phyloP scores from a whole-genome alignment of 2,329 filamentous ascomycete genomes.

The Penicillium olsonii region DNA sequence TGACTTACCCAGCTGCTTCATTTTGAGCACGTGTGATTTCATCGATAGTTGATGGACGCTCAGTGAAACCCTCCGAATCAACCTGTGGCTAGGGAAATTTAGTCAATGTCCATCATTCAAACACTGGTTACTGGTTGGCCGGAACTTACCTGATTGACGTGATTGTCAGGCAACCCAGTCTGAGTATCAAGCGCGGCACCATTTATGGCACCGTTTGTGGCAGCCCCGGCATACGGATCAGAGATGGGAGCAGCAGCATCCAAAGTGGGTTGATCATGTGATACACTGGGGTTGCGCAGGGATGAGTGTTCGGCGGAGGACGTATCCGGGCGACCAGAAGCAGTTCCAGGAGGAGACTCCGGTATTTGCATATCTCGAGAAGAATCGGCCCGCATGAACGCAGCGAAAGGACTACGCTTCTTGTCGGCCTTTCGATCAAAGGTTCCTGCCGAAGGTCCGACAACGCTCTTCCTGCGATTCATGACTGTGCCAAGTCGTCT shows the following conservation, averaged over 20 bases:
- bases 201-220: constrained; percentile 37
- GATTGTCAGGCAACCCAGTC: constrained; percentile 20
- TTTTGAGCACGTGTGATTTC: constrained; percentile 48
- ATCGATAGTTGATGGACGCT: constrained; percentile 44
- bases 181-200: constrained; percentile 25
- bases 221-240: constrained; percentile 19
- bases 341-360: constrained; percentile 33
- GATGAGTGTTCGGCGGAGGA: constrained; percentile 30
- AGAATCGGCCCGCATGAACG: constrained; percentile 45
- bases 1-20: constrained; percentile 45
- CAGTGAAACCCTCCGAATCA: constrained; percentile 45
- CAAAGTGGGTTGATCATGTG: constrained; percentile 25
- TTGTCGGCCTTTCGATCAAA: constrained; percentile 37
- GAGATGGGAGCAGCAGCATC: constrained; percentile 23
- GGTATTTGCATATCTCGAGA: constrained; percentile 41
- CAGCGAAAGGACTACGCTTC: constrained; percentile 46
- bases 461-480: constrained; percentile 48
- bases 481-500: constrained; percentile 51
- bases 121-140: no score
- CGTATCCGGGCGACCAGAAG: constrained; percentile 35
- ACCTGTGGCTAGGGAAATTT: constrained; percentile 35
- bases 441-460: constrained; percentile 34
- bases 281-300: constrained; percentile 28
- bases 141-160: constrained; percentile 26
- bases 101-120: no score